Conservation (phyloP, 2,329 filamentous ascomycete species). For the Aspergillus niger region DNA sequence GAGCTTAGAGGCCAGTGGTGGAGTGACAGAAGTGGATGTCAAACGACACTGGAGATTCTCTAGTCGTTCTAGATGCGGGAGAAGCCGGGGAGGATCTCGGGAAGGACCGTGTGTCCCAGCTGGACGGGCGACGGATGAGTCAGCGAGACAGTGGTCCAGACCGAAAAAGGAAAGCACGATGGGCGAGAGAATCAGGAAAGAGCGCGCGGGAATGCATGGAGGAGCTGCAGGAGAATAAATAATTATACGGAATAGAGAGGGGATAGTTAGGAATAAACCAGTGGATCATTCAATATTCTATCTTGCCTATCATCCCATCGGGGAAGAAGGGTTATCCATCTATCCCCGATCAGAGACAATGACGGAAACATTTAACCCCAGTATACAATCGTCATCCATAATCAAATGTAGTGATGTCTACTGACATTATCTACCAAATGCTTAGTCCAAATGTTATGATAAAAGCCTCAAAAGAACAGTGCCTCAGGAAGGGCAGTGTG, state of each 20-base stretch:
- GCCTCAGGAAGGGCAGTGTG: not conserved
- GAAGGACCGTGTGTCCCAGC: conserved; percentile 3
- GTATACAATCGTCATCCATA: no score
- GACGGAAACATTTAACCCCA: not conserved
- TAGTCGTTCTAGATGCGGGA: conserved; percentile 6
- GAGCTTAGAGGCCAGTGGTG: not conserved
- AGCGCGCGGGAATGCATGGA: not conserved
- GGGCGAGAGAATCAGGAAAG: conserved; percentile 1
- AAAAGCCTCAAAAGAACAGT: not conserved
- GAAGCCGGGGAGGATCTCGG: conserved; percentile 1
- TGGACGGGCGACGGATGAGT: not conserved
- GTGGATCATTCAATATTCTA: not conserved
- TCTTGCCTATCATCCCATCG: not conserved
- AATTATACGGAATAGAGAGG: no score
- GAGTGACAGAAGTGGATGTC: not conserved
- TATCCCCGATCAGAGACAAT: not conserved
- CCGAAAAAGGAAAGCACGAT: not conserved
- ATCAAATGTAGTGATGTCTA: not conserved
- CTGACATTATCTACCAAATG: not conserved
- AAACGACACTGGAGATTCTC: not conserved
- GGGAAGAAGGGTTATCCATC: not conserved
- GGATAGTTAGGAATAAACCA: not conserved
- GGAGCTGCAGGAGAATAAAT: not conserved
- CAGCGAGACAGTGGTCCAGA: not conserved
- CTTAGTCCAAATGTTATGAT: not conserved